phyloP scores from a whole-genome alignment of 1,139 yeast species.

The Debaryomyces psychrophilus region DNA sequence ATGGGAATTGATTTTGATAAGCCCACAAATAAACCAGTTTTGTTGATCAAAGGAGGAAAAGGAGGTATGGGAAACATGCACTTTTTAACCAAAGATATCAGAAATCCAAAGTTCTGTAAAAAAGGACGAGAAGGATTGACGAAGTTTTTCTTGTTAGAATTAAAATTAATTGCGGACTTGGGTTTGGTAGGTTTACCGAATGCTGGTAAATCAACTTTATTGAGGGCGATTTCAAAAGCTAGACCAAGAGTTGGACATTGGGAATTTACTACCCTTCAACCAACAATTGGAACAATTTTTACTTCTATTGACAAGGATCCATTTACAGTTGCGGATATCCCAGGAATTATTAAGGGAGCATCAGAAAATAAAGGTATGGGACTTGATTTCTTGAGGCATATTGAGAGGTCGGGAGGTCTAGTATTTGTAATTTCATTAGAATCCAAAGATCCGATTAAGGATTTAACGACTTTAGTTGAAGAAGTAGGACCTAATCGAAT shows the following conservation, averaged over 20 bases:
- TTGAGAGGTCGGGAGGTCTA: conserved; percentile 87
- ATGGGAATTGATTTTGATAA: conserved; percentile 73
- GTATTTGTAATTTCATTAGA: conserved; percentile 86
- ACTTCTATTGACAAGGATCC: conserved; percentile 67
- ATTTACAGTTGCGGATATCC: conserved; percentile 95
- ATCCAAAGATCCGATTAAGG: conserved; percentile 60
- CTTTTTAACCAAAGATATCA: conserved; percentile 76
- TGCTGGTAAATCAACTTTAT: conserved; percentile 90
- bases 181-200: conserved; percentile 95
- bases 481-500: conserved; percentile 74
- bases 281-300: conserved; percentile 86
- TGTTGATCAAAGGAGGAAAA: conserved; percentile 78
- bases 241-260: conserved; percentile 93
- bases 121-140: conserved; percentile 73
- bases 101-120: conserved; percentile 90
- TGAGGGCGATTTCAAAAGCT: conserved; percentile 88
- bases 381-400: conserved; percentile 84
- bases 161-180: conserved; percentile 85
- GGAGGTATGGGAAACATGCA: conserved; percentile 98
- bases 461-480: conserved; percentile 58
- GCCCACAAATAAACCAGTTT: conserved; percentile 68
- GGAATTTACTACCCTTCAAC: conserved; percentile 94
- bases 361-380: conserved; percentile 89
- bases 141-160: conserved; percentile 72
- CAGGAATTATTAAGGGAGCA: conserved; percentile 92